A percentile compares a stretch with the other conserved stretches of the same genome.
phyloP scores from a whole-genome alignment of 306 rosid species.

The Trifolium subterraneum region DNA sequence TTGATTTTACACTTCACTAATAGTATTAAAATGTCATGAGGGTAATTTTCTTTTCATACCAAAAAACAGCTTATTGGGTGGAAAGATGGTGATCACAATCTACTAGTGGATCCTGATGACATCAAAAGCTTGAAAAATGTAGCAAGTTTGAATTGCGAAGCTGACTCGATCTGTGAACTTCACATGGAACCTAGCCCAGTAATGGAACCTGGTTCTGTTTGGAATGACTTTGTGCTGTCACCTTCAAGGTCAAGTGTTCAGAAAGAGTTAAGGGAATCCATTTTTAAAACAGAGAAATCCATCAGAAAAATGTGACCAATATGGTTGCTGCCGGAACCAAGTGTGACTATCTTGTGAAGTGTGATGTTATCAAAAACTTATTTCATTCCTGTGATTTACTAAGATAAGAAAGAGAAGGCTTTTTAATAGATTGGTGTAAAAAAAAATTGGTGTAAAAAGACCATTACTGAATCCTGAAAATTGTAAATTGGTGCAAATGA shows the following conservation, averaged over 20 bases:
- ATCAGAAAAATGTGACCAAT: conserved; percentile 16
- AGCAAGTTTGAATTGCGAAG: conserved; percentile 64
- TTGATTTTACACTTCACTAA: background rate
- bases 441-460: background rate
- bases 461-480: background rate
- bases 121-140: conserved; percentile 51
- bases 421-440: background rate
- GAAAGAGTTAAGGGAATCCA: conserved; percentile 51
- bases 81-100: conserved; percentile 64
- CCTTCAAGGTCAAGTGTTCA: conserved; percentile 62
- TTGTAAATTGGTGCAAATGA: background rate
- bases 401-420: background rate
- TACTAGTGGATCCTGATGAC: conserved; percentile 67
- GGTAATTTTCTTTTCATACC: conserved; percentile 26
- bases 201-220: conserved; percentile 56
- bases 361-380: background rate
- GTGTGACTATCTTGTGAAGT: conserved; percentile 5
- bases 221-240: conserved; percentile 65
- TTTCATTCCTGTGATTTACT: background rate
- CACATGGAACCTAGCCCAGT: conserved; percentile 50
- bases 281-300: conserved; percentile 58
- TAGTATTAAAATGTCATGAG: conserved; percentile 7
- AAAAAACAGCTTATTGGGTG: conserved; percentile 67
- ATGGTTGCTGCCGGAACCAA: background rate
- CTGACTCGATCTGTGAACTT: conserved; percentile 76